phyloP scores from a whole-genome alignment of 1,284 basidiomycete genomes.

The Earliella scabrosa region DNA sequence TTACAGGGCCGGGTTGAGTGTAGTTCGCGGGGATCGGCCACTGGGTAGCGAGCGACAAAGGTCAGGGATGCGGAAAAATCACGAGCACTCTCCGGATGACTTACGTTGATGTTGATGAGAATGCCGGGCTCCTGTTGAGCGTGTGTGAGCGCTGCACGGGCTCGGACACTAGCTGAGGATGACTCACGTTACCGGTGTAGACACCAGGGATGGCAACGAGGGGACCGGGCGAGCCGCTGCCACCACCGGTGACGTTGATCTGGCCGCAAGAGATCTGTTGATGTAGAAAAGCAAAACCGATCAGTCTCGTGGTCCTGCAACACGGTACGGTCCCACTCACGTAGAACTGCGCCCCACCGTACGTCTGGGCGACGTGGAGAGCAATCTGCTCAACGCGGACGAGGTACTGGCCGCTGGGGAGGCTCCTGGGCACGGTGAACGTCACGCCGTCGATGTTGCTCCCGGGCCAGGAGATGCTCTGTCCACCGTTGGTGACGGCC shows the following conservation, averaged over 20 bases:
- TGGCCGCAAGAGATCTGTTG: conserved; percentile 30
- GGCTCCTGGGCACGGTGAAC: conserved; percentile 45
- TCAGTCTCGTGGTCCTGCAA: conserved; percentile 5
- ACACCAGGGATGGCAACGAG: conserved; percentile 41
- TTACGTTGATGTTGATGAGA: conserved; percentile 34
- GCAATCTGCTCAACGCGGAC: conserved; percentile 54
- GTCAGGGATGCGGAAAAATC: neutral
- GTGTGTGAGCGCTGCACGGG: neutral
- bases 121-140: conserved; percentile 29
- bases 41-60: neutral
- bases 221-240: conserved; percentile 38
- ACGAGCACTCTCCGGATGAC: conserved; percentile 14
- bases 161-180: neutral
- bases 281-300: conserved; percentile 13
- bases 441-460: conserved; percentile 35
- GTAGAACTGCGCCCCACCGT: conserved; percentile 38
- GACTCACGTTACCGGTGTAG: conserved; percentile 36
- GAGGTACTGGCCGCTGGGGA: conserved; percentile 50
- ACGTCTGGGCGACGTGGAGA: conserved; percentile 53
- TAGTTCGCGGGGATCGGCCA: conserved; percentile 20
- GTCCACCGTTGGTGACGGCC: conserved; percentile 39
- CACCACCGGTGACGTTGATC: conserved; percentile 39
- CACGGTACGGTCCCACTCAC: conserved; percentile 23
- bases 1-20: conserved; percentile 18
- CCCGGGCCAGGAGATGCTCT: conserved; percentile 44